phyloP scores from a whole-genome alignment of 192 early-diverging fungal genomes.

The Linnemannia zychae region DNA sequence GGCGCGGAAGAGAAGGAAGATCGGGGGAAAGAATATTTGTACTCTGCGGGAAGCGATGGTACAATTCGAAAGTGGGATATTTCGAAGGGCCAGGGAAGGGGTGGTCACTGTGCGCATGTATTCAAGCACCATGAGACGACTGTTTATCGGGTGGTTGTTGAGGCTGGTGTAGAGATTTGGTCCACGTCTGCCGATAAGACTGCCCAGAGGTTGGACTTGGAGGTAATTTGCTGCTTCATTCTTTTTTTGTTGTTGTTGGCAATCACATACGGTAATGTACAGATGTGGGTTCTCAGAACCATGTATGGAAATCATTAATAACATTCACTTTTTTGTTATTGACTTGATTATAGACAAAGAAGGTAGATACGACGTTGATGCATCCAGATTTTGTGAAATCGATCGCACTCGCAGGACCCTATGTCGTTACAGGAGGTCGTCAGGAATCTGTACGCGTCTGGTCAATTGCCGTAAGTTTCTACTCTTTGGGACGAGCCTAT shows the following conservation, averaged over 20 bases:
- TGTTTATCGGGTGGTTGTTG: conserved; percentile 74
- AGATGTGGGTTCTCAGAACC: not conserved
- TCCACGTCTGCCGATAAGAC: conserved; percentile 94
- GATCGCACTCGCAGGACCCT: conserved; percentile 71
- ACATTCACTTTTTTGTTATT: not conserved
- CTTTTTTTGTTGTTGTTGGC: not conserved
- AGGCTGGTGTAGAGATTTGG: conserved; percentile 79
- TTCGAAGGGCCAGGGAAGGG: conserved; percentile 50
- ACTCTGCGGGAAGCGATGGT: conserved; percentile 76
- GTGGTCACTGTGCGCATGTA: conserved; percentile 56
- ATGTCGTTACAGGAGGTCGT: conserved; percentile 85
- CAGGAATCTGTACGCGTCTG: conserved; percentile 91
- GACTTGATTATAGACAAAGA: conserved; percentile 73
- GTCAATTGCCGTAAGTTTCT: conserved; percentile 84
- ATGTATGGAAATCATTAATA: not conserved
- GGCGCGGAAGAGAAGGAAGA: conserved; percentile 49
- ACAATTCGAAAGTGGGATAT: conserved; percentile 76
- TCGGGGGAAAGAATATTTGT: conserved; percentile 63
- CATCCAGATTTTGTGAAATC: conserved; percentile 90
- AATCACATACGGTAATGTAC: not conserved
- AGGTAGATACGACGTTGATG: conserved; percentile 77
- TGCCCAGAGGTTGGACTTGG: conserved; percentile 87
- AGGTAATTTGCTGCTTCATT: conserved; percentile 58
- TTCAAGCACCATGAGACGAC: conserved; percentile 85
- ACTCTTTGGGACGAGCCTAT: not conserved